Base-by-base conservation (phyloP, 805 yeast species). In the Myxozyma lipomycoides region DNA sequence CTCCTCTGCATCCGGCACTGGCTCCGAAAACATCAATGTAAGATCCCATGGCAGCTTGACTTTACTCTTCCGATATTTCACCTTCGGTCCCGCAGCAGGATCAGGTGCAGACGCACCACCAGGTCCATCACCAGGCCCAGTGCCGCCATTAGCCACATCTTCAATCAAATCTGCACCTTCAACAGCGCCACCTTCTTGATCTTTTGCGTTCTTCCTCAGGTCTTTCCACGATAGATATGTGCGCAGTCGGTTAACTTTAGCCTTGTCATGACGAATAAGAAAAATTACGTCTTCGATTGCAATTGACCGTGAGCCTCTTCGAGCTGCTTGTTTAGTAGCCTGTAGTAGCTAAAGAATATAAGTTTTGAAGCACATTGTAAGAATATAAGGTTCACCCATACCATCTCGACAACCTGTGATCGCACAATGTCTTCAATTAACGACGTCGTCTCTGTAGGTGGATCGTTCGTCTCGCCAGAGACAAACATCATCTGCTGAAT, bases 401-500 rank as follows among this genome's bases (percentile, higher is more conserved):
- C 70, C 43, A 93, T 81, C 62, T 91, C 96, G 38, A 90, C 83
- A 34, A 93, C 98, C 67, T 93, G 98, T 1, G 93, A 93, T 40
- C 95, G 76, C 1, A 93, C 98, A 41, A 93, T 88, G 64, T 93
- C 98, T 65, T 93, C 98, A 39, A 91, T 88, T 46, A 93, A 70
- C n/a, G 91, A 81, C 0, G 96, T 86, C 0, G 97, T 87, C 58
- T 86, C 95, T 15, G 84, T 77, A 0, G 97, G 95, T 1, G 98
- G 95, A 62, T 93, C 98, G 60, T 86, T 86, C 0, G 93, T 81
- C 66, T 93, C 98, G 2, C 98, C 98, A 48, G 84, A 78, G 49
- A 93, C 98, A 73, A 93, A 93, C 98, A 93, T 93, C 98, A 93
- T 93, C 72, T 71, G 93, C 69, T 93, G 98, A 62, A 93, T 93